These are phyloP conservation scores for Cynara cardunculus DNA, from an alignment of 129 eudicot genomes.

Conservation along the genomic window DNA sequence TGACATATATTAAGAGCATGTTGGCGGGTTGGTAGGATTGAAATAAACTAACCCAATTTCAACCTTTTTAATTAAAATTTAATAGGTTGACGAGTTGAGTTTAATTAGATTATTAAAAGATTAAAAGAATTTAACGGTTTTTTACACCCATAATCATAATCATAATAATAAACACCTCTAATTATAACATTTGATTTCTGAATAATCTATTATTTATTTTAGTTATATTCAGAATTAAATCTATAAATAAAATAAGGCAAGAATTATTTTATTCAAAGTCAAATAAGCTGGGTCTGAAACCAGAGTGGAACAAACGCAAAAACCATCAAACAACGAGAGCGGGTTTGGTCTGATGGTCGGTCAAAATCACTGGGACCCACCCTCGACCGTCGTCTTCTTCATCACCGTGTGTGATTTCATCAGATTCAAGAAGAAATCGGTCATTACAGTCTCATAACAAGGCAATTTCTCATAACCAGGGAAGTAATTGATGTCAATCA, in stretches of 20 bases:
- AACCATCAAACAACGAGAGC: not conserved
- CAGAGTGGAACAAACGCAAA: not conserved
- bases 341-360: not conserved
- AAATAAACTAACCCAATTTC: too few species aligned
- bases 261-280: not conserved
- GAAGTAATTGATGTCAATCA: constrained; percentile 22
- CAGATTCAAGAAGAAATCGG: constrained; percentile 18
- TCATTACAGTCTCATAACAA: constrained; percentile 7
- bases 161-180: not conserved
- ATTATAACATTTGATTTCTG: not conserved
- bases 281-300: not conserved
- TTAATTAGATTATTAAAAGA: too few species aligned
- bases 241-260: too few species aligned
- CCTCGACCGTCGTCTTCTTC: not conserved
- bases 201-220: not conserved
- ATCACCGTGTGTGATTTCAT: not conserved
- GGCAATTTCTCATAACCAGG: constrained; percentile 23
- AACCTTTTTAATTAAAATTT: too few species aligned
- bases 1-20: too few species aligned
- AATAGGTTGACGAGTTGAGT: too few species aligned
- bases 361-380: not conserved
- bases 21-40: too few species aligned
- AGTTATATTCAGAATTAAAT: not conserved
- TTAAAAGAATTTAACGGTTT: too few species aligned
- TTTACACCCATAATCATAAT: too few species aligned